Evolutionary conservation across 2,329 filamentous ascomycete genomes (phyloP), one percentile per base, ranked within the genome.

Genomic region (Purpureocillium takamizusanense): DNA sequence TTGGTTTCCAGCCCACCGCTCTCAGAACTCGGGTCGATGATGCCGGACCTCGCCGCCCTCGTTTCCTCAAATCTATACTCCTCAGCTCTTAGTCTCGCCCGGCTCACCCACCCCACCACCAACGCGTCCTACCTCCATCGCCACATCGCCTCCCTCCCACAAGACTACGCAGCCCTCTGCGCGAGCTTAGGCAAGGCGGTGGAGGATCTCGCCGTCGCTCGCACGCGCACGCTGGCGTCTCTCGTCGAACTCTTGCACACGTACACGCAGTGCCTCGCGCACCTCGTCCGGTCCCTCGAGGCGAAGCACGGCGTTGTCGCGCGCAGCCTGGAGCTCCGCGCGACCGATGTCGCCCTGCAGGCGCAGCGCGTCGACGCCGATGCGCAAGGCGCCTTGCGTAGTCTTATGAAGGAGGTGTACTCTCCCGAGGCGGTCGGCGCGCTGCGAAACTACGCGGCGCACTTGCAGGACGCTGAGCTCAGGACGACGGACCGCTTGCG

Each of bases 91-190:
- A 49, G 60, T 13, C 61, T 78, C 17, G 64, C 70, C 1, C 67
- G 72, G 30, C 59, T 73, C 27, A 53, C 63, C 3, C 63, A 67
- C 44, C 70, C 72, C 0, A 58, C 59, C 13, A 74, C 69, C 1
- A 74, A 74, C 52, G 62, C 72, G 1, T 73, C 72, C 15, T 75
- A 66, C 50, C 59, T 79, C n/a, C 76, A 80, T 58, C 74, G 76
- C 15, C 56, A 64, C 17, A 69, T 81, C 36, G 62, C 74, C 1
- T 57, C 63, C 14, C 60, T 82, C 2, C 59, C 69, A 0, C 44
- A 55, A 1, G 56, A 63, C 17, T 54, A 68, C 14, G 45, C 55
- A 4, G 41, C 57, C 3, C 63, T 76, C 2, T 52, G 49, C n/a
- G 27, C 51, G 11, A 43, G 55, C 4, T 50, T 68, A 4, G 40